phyloP scores from a whole-genome alignment of 2,329 filamentous ascomycete species.

The Aspergillus floridensis region DNA sequence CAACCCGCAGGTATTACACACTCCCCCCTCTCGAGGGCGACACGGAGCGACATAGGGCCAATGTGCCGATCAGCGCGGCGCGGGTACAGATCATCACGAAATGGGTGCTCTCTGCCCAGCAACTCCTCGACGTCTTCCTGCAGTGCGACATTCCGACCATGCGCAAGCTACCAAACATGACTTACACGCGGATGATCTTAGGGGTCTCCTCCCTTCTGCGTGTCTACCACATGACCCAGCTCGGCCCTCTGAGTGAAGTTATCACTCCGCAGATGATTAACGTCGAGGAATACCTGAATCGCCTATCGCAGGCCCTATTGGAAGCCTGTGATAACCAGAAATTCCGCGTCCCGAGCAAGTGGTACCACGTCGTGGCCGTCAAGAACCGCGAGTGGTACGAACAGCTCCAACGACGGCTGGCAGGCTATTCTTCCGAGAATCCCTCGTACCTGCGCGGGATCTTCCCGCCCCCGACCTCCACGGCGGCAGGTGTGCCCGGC shows the following conservation, averaged over 20 bases:
- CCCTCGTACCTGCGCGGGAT: not conserved
- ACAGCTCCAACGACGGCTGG: not conserved
- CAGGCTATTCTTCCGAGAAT: not conserved
- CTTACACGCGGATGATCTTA: constrained; percentile 1
- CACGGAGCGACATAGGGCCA: not conserved
- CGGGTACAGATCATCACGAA: constrained; percentile 1
- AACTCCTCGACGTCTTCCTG: not conserved
- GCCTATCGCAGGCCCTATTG: not conserved
- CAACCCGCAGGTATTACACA: constrained; percentile 4
- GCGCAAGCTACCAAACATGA: constrained; percentile 4
- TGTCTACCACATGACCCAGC: not conserved
- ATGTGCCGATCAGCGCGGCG: not conserved
- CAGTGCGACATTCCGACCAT: not conserved
- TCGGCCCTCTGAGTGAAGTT: not conserved
- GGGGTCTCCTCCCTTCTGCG: not conserved
- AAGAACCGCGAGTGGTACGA: constrained; percentile 4
- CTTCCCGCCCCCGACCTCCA: not conserved
- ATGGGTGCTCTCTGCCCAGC: constrained; percentile 1
- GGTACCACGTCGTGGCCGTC: constrained; percentile 1
- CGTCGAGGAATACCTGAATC: constrained; percentile 2
- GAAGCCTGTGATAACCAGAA: not conserved
- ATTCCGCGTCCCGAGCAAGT: constrained; percentile 5
- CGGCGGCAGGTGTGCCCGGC: not conserved
- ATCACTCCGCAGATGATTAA: not conserved
- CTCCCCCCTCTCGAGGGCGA: constrained; percentile 1